Percentiles rank a stretch among this genome's conserved stretches.
These are phyloP conservation scores for Plasmodium cynomolgi DNA, from an alignment of 169 alveolate species.

Conservation along the genomic window DNA sequence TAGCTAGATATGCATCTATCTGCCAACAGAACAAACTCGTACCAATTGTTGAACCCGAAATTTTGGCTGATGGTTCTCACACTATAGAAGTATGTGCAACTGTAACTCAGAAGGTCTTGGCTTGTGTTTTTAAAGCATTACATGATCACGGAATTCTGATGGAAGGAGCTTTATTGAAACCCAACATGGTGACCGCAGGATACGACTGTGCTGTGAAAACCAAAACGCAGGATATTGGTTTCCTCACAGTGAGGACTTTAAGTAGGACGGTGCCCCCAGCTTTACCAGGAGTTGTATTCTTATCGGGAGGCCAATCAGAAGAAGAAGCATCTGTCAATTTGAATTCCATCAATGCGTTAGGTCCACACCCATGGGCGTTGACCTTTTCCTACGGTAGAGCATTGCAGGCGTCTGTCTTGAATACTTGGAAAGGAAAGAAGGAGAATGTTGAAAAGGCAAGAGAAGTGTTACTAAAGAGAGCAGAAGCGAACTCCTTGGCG, in stretches of 20 bases:
- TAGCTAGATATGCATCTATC: conserved; percentile 99
- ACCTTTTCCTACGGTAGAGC: conserved; percentile 99
- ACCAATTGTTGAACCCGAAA: conserved; percentile 99
- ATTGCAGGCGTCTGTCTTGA: conserved; percentile 95
- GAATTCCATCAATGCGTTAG: conserved; percentile 95
- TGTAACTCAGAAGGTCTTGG: conserved; percentile 95
- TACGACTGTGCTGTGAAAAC: conserved; percentile 91
- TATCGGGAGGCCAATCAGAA: conserved; percentile 99
- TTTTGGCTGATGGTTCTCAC: conserved; percentile 97
- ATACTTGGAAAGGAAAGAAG: conserved; percentile 97
- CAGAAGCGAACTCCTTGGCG: conserved; percentile 98
- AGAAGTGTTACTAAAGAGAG: conserved; percentile 93
- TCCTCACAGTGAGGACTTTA: conserved; percentile 94
- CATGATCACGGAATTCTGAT: conserved; percentile 94
- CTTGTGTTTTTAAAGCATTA: conserved; percentile 95
- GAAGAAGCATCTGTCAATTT: conserved; percentile 97
- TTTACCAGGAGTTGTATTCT: conserved; percentile 96
- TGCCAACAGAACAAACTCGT: conserved; percentile 98
- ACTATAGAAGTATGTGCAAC: conserved; percentile 95
- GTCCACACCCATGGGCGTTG: conserved; percentile 94
- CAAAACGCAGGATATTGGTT: conserved; percentile 94
- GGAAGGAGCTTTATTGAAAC: conserved; percentile 98
- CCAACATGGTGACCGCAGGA: conserved; percentile 99
- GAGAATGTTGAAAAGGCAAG: conserved; percentile 97
- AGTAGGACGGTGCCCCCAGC: conserved; percentile 97